Evolutionary conservation across 1,284 basidiomycete species (phyloP).

Genomic region (Puccinia polysora): DNA sequence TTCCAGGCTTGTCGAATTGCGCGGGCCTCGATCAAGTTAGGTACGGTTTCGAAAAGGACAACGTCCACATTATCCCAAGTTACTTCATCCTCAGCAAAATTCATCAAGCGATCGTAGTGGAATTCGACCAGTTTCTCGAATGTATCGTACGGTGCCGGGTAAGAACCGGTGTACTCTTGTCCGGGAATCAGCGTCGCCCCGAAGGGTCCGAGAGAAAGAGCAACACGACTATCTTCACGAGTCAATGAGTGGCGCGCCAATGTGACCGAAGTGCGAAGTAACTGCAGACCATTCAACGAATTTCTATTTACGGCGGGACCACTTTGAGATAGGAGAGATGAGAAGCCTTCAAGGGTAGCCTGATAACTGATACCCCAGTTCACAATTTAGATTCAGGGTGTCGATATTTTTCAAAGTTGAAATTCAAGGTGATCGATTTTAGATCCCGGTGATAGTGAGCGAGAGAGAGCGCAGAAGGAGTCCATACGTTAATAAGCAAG

Average conservation of each 20-base stretch:
- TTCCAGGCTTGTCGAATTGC: slow-evolving; percentile 62
- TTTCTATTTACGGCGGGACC: not conserved
- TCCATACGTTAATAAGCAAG: no score
- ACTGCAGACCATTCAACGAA: not conserved
- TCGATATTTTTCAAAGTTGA: not conserved
- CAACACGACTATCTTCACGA: slow-evolving; percentile 54
- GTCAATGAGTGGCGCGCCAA: slow-evolving; percentile 3
- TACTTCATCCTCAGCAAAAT: slow-evolving; percentile 58
- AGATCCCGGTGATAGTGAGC: no score
- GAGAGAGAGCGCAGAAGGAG: no score
- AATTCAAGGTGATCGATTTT: not conserved
- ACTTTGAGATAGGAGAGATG: not conserved
- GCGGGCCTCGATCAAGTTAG: slow-evolving; percentile 63
- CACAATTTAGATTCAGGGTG: not conserved
- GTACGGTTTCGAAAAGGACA: slow-evolving; percentile 75
- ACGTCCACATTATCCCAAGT: slow-evolving; percentile 63
- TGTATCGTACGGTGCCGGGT: slow-evolving; percentile 44
- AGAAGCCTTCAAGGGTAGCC: slow-evolving; percentile 21
- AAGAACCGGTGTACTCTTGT: slow-evolving; percentile 58
- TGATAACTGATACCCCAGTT: slow-evolving; percentile 20
- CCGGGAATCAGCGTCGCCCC: slow-evolving; percentile 65
- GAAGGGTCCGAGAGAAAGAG: slow-evolving; percentile 68
- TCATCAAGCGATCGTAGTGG: slow-evolving; percentile 57
- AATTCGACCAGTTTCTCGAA: slow-evolving; percentile 7
- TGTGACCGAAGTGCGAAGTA: slow-evolving; percentile 1